Evolutionary conservation across 129 eudicot genomes (phyloP).

Genomic region (Pseudognaphalium luteoalbum): DNA sequence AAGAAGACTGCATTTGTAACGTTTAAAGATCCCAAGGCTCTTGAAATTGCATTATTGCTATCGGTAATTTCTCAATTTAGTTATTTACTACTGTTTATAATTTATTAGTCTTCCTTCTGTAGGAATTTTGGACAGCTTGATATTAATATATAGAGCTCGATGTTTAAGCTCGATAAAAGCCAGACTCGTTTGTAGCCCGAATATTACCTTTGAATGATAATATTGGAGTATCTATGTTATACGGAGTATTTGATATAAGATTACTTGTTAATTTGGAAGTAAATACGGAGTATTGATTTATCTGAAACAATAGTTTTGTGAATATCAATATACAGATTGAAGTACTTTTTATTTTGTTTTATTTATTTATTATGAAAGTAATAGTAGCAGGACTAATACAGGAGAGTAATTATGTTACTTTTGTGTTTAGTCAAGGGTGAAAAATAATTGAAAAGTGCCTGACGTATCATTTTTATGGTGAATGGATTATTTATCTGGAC

Average conservation of each 20-base stretch:
- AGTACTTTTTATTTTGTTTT: not conserved
- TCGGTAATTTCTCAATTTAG: conserved; percentile 52
- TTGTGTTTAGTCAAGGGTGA: not conserved
- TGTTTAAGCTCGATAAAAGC: too few relatives aligned
- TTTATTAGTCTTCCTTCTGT: not conserved
- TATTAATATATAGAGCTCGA: too few relatives aligned
- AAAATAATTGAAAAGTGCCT: not conserved
- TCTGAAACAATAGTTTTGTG: not conserved
- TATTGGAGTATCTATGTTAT: too few relatives aligned
- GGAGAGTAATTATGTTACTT: conserved; percentile 1
- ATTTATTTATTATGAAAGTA: not conserved
- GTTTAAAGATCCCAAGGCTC: conserved; percentile 86
- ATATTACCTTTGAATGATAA: too few relatives aligned
- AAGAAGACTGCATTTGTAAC: conserved; percentile 82
- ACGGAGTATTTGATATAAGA: too few relatives aligned
- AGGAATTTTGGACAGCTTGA: too few relatives aligned
- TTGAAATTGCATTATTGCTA: conserved; percentile 85
- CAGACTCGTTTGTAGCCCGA: not conserved
- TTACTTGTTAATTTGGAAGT: not conserved
- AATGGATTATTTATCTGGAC: conserved; percentile 3
- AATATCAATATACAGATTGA: not conserved
- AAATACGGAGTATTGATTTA: conserved; percentile 7
- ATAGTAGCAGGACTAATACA: conserved; percentile 3
- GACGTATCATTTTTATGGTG: not conserved
- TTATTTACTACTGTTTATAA: not conserved